phyloP scores from a whole-genome alignment of 331 rosid genomes.

The Malus hybrid region DNA sequence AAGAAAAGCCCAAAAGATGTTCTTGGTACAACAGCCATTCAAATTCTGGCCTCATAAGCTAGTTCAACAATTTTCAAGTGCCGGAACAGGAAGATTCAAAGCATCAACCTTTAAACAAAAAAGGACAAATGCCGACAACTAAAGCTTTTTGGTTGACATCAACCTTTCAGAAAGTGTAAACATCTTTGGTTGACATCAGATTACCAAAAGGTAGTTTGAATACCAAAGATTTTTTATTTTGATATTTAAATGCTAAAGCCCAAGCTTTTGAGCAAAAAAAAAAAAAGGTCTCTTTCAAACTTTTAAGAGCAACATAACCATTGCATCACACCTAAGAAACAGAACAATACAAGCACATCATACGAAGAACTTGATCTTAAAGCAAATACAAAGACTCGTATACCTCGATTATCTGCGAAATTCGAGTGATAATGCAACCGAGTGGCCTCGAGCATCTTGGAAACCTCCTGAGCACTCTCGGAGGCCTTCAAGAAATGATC shows the following conservation, averaged over 20 bases:
- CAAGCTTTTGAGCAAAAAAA: not conserved
- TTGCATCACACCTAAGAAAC: not conserved
- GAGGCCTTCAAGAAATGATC: constrained; percentile 71
- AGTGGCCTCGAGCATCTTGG: constrained; percentile 89
- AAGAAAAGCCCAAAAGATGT: not conserved
- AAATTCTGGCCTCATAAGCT: not conserved
- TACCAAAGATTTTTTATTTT: not conserved
- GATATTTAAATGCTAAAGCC: not conserved
- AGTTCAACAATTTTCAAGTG: not conserved
- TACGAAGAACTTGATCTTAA: not conserved
- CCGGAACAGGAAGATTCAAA: not conserved
- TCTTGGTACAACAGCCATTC: not conserved
- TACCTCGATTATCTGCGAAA: constrained; percentile 93
- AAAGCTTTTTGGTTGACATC: not conserved
- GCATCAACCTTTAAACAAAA: not conserved
- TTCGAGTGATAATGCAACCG: constrained; percentile 93
- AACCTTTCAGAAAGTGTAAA: no score
- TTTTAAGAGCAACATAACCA: not conserved
- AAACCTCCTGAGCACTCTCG: constrained; percentile 75
- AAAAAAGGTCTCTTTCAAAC: not conserved
- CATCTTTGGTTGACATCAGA: no score
- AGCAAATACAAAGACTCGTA: not conserved
- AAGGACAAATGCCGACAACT: not conserved
- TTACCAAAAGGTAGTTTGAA: not conserved
- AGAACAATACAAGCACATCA: not conserved